Base-by-base conservation (phyloP, 2,329 filamentous ascomycete genomes). In the Nothophaeocryptopus gaeumannii region DNA sequence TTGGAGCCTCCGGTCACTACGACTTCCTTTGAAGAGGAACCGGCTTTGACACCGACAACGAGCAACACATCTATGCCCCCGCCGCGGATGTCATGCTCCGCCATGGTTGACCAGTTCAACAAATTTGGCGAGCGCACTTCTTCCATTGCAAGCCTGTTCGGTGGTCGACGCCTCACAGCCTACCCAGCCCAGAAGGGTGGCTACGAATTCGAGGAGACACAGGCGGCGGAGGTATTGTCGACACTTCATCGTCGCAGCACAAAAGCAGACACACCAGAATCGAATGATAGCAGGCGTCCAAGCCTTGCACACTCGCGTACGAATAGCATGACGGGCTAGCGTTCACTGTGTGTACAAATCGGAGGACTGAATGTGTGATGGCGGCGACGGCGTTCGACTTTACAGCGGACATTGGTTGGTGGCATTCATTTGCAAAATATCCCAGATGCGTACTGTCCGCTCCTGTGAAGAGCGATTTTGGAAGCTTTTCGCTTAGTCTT, bases 51-150 rank as follows among this genome's bases (percentile, higher is more conserved):
- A n/a, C 13, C 20, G 5, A 31, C 11, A 15, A 30, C 40, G 39
- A 34, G 39, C 45, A 47, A 46, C 26, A 36, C 50, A 45, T 40
- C 47, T 34, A 51, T 41, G 39, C 51, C 48, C 34, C 53, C 58
- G 15, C 49, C 51, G 29, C 47, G 52, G 11, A 53, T 50, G 49
- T 55, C 58, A 10, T 60, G 58, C 47, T 54, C 53, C 1, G 41
- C 50, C 3, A 58, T 60, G 54, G 50, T 60, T 9, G 55, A 59
- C 33, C 44, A 50, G 15, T 59, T 59, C 48, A 55, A 58, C 48
- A 54, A 58, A 43, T 55, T 48, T 37, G 54, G 56, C 38, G 50
- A 58, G 41, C 53, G 55, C 10, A 56, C 55, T 8, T 53, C 58
- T 2, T 55, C 53, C 31, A 60, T 60, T 13, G 39, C 48, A 33